A percentile compares a stretch with the other conserved stretches of the same genome.
phyloP scores from a whole-genome alignment of 345 rosid species.

The Syzygium oleosum region DNA sequence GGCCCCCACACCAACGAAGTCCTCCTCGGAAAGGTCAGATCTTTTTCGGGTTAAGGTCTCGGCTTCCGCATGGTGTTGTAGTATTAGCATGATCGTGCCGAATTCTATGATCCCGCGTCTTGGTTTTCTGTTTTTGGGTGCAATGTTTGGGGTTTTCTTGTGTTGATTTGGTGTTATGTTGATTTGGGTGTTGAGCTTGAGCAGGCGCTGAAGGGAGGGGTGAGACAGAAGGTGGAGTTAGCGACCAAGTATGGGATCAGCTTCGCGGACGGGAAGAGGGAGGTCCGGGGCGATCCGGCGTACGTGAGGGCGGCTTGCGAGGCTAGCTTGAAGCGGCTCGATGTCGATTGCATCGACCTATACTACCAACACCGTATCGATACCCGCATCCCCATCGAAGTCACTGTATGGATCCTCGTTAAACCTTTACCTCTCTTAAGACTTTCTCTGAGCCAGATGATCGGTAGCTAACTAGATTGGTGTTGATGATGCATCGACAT shows the following conservation, averaged over 20 bases:
- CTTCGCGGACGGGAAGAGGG: conserved; percentile 13
- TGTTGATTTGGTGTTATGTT: background rate
- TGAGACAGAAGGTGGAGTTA: conserved; percentile 43
- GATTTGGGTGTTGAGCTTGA: background rate
- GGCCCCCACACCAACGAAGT: conserved; percentile 46
- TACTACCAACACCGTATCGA: conserved; percentile 60
- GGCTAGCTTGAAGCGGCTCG: conserved; percentile 53
- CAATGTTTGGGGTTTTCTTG: no score
- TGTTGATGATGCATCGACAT: background rate
- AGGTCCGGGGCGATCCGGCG: conserved; percentile 43
- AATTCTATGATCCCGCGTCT: background rate
- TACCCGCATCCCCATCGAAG: conserved; percentile 44
- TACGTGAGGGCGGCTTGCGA: conserved; percentile 53
- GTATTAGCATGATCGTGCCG: background rate
- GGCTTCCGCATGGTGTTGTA: background rate
- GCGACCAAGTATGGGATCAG: conserved; percentile 47
- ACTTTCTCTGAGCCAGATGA: background rate
- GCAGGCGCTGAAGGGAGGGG: conserved; percentile 48
- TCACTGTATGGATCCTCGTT: conserved; percentile 29
- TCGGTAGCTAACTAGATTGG: background rate
- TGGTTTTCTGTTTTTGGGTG: background rate
- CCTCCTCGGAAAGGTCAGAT: conserved; percentile 30
- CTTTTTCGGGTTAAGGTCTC: background rate
- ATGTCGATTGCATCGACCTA: conserved; percentile 45
- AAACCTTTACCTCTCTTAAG: background rate